These are phyloP conservation scores for Ophiostoma piceae DNA, from an alignment of 2,329 filamentous ascomycete genomes.

Conservation along the genomic window DNA sequence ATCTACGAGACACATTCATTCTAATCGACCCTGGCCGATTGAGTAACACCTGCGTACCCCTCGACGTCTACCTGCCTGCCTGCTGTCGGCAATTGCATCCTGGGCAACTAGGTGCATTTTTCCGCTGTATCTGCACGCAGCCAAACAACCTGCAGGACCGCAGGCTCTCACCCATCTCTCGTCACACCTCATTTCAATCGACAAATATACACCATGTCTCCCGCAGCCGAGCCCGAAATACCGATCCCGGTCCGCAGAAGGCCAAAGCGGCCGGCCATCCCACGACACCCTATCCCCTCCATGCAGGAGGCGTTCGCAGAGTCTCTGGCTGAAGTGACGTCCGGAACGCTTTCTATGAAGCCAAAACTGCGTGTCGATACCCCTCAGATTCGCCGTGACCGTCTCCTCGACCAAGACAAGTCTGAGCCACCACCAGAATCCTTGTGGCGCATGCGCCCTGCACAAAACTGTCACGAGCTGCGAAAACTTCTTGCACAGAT, in stretches of 20 bases:
- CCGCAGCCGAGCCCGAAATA: slow-evolving; percentile 2
- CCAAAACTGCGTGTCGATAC: slow-evolving; percentile 51
- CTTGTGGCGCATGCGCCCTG: slow-evolving; percentile 68
- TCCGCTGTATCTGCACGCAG: neutral
- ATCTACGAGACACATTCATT: neutral
- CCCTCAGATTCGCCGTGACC: slow-evolving; percentile 58
- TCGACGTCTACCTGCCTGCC: neutral
- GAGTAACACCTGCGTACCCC: neutral
- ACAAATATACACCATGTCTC: slow-evolving; percentile 2
- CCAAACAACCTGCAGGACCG: neutral
- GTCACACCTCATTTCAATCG: neutral
- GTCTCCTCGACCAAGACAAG: slow-evolving; percentile 61
- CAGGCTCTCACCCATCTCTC: neutral
- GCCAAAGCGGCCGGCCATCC: slow-evolving; percentile 31
- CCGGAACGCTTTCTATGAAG: slow-evolving; percentile 42
- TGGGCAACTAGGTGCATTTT: neutral
- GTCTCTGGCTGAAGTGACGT: slow-evolving; percentile 67
- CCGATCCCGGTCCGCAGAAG: slow-evolving; percentile 12
- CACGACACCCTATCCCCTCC: slow-evolving; percentile 62
- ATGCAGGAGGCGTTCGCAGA: slow-evolving; percentile 82
- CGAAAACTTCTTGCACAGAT: slow-evolving; percentile 90
- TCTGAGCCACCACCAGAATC: slow-evolving; percentile 67
- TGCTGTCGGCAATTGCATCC: neutral
- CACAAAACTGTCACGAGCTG: slow-evolving; percentile 77
- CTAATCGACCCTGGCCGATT: neutral